phyloP scores from a whole-genome alignment of 2,329 filamentous ascomycete species.

The Sordariomycetes sp. region DNA sequence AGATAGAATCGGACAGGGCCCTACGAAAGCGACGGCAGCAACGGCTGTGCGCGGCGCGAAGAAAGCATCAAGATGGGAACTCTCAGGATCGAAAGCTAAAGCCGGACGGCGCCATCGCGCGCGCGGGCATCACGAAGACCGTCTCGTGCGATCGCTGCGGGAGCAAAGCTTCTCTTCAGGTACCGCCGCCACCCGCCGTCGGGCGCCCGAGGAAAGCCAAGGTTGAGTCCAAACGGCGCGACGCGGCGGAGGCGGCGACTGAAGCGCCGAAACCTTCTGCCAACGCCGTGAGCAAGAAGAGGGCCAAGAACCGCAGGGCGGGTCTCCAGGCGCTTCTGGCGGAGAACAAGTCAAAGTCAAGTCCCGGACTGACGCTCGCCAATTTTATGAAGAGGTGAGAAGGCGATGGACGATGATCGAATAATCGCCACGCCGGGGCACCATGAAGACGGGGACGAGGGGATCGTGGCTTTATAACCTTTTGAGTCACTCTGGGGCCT shows the following conservation, averaged over 20 bases:
- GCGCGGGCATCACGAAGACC: constrained; percentile 19
- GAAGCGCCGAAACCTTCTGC: constrained; percentile 17
- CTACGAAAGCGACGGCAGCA: neutral
- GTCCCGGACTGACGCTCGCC: constrained; percentile 29
- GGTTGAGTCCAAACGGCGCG: neutral
- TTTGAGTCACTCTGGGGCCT: neutral
- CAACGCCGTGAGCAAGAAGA: constrained; percentile 50
- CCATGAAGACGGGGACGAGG: too few species aligned
- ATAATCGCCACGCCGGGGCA: neutral
- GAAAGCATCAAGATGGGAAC: neutral
- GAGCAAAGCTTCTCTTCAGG: constrained; percentile 23
- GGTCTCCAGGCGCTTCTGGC: constrained; percentile 52
- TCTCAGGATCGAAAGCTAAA: neutral
- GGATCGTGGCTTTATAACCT: too few species aligned
- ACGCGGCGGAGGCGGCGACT: constrained; percentile 8
- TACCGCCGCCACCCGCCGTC: constrained; percentile 21
- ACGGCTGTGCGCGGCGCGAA: neutral
- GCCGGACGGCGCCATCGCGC: neutral
- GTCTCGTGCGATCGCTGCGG: constrained; percentile 31
- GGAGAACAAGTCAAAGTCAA: constrained; percentile 23
- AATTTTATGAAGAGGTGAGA: constrained; percentile 34
- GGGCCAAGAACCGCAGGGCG: constrained; percentile 50
- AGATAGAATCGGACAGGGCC: constrained; percentile 6
- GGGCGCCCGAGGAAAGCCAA: constrained; percentile 6
- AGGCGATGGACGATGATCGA: neutral